Evolutionary conservation across 2,329 filamentous ascomycete species (phyloP).

Genomic region (Penicillium capsulatum): DNA sequence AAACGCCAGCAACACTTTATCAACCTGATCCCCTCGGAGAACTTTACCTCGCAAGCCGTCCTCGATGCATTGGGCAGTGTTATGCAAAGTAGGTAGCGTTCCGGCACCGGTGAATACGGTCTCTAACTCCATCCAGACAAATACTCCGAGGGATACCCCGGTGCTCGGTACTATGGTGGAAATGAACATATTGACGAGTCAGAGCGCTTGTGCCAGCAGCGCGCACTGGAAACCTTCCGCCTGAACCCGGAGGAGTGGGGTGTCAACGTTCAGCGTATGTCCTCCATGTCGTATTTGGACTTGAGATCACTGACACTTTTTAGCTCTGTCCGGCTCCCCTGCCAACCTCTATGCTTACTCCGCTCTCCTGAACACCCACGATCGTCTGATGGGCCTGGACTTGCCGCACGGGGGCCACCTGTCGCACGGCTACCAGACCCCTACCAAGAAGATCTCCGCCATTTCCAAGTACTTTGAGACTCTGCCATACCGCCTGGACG

Average conservation of each 20-base stretch:
- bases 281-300: constrained; percentile 1
- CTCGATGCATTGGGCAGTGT: constrained; percentile 87
- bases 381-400: constrained; percentile 94
- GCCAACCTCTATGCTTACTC: constrained; percentile 84
- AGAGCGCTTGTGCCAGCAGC: constrained; percentile 82
- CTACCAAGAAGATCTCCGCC: constrained; percentile 92
- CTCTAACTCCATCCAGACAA: constrained; percentile 63
- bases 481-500: constrained; percentile 81
- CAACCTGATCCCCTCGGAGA: constrained; percentile 92
- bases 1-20: constrained; percentile 95
- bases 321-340: constrained; percentile 74
- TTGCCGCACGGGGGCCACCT: constrained; percentile 91
- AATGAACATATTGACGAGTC: constrained; percentile 94
- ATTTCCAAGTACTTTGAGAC: constrained; percentile 99
- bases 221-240: constrained; percentile 82
- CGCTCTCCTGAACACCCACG: constrained; percentile 90
- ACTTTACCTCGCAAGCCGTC: constrained; percentile 90
- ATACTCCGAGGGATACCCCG: constrained; percentile 97
- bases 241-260: constrained; percentile 86
- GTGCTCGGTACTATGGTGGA: constrained; percentile 91
- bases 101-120: neutral
- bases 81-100: constrained; percentile 74
- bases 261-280: constrained; percentile 85
- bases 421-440: constrained; percentile 96
- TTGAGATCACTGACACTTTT: constrained; percentile 11